phyloP scores from a whole-genome alignment of 148 eudicot species.

The Amaranthus palmeri region DNA sequence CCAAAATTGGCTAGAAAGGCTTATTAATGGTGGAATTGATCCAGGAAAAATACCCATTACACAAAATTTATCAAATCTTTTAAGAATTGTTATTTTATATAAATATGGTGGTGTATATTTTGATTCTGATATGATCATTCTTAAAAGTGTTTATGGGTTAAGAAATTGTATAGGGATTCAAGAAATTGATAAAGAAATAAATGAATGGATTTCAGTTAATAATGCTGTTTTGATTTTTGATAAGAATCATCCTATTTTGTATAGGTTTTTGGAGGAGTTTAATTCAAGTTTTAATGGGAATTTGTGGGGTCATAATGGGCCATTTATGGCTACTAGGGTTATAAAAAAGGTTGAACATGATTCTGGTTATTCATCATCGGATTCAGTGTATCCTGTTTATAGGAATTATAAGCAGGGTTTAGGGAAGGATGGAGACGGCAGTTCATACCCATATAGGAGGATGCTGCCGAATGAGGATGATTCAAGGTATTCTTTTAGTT shows the following conservation, averaged over 20 bases:
- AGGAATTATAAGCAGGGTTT: too few relatives aligned
- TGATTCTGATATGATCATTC: conserved; percentile 55
- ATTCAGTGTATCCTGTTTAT: too few relatives aligned
- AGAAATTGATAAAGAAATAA: conserved; percentile 18
- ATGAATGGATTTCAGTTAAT: conserved; percentile 54
- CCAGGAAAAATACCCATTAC: conserved; percentile 60
- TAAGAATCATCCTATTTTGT: conserved; percentile 46
- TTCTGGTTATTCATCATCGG: too few relatives aligned
- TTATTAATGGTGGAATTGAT: conserved; percentile 42
- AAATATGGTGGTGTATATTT: conserved; percentile 74
- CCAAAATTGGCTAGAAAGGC: conserved; percentile 42
- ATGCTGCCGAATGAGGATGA: too few relatives aligned
- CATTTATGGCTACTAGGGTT: conserved; percentile 60
- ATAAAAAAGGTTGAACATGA: conserved; percentile 16
- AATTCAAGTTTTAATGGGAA: conserved; percentile 50
- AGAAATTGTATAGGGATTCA: conserved; percentile 66
- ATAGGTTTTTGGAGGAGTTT: conserved; percentile 65
- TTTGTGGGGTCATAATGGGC: conserved; percentile 80
- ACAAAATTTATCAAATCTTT: conserved; percentile 63
- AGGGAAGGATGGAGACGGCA: too few relatives aligned
- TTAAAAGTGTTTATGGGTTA: conserved; percentile 42
- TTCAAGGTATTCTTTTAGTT: conserved; percentile 26
- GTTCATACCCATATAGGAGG: too few relatives aligned
- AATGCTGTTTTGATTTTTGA: conserved; percentile 71
- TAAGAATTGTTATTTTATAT: conserved; percentile 55